phyloP scores from a whole-genome alignment of 2,329 filamentous ascomycete genomes.

The Pseudogymnoascus sp. region DNA sequence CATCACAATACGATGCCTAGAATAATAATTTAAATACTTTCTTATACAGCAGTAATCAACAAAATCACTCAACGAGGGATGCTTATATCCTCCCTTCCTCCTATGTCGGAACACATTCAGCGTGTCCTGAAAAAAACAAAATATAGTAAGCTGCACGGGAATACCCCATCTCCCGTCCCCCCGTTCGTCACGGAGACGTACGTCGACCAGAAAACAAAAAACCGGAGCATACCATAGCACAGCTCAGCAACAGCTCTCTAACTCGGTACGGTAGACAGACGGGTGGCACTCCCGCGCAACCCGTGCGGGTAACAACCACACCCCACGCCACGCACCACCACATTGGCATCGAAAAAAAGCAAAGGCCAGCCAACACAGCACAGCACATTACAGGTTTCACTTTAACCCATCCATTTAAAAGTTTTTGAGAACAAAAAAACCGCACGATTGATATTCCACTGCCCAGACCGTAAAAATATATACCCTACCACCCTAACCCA shows the following conservation, averaged over 20 bases:
- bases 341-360: background rate
- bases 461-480: background rate
- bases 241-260: background rate
- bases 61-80: background rate
- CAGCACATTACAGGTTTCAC: background rate
- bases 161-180: background rate
- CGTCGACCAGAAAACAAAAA: background rate
- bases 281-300: background rate
- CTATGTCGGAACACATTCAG: background rate
- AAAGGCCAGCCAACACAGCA: background rate
- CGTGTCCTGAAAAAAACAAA: background rate
- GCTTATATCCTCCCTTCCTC: background rate
- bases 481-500: background rate
- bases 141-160: background rate
- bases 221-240: background rate
- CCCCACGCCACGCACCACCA: background rate
- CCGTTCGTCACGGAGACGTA: background rate
- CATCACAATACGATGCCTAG: background rate
- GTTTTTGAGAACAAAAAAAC: background rate
- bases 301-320: background rate
- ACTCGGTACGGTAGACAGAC: background rate
- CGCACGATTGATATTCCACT: background rate
- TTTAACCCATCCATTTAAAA: background rate
- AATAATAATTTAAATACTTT: no score
- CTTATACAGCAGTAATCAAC: background rate